Percentiles rank a stretch among this genome's conserved stretches.
Conservation (phyloP, 495 filamentous ascomycete genomes). For the Glutinoglossum americanum region DNA sequence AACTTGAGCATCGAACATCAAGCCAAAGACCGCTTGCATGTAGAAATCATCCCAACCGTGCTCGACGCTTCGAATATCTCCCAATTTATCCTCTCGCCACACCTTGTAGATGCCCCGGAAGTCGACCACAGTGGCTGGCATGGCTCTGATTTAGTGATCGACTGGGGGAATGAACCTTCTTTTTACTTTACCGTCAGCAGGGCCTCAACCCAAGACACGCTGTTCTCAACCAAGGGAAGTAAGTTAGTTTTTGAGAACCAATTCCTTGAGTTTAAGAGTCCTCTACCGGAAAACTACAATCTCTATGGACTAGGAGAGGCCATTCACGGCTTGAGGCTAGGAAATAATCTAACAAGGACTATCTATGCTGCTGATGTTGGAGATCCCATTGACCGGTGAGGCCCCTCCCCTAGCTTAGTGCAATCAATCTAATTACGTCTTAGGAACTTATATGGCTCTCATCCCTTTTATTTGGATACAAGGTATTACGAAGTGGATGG, state of each 20-base stretch:
- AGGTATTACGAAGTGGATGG: conserved; percentile 36
- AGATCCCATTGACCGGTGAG: conserved; percentile 32
- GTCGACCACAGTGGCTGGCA: conserved; percentile 19
- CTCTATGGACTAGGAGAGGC: conserved; percentile 40
- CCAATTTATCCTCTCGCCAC: conserved; percentile 44
- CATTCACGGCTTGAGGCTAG: conserved; percentile 34
- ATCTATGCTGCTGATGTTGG: conserved; percentile 50
- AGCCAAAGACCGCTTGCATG: conserved; percentile 27
- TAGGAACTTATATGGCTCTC: conserved; percentile 37
- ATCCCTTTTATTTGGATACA: conserved; percentile 43
- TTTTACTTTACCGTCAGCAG: conserved; percentile 38
- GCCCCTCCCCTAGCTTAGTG: not conserved
- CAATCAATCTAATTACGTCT: no score
- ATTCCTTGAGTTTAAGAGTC: conserved; percentile 38
- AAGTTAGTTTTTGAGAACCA: conserved; percentile 40
- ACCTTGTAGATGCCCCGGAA: conserved; percentile 36
- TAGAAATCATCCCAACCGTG: conserved; percentile 36
- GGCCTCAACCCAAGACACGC: conserved; percentile 30
- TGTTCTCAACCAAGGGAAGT: conserved; percentile 34
- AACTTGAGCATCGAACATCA: conserved; percentile 34
- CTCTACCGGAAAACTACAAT: conserved; percentile 37
- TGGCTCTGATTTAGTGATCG: conserved; percentile 29
- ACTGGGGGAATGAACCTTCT: conserved; percentile 35
- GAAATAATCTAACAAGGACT: conserved; percentile 39
- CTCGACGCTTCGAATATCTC: conserved; percentile 40